Conservation (phyloP, 176 grass and related monocot genomes). For the Oryza meridionalis region DNA sequence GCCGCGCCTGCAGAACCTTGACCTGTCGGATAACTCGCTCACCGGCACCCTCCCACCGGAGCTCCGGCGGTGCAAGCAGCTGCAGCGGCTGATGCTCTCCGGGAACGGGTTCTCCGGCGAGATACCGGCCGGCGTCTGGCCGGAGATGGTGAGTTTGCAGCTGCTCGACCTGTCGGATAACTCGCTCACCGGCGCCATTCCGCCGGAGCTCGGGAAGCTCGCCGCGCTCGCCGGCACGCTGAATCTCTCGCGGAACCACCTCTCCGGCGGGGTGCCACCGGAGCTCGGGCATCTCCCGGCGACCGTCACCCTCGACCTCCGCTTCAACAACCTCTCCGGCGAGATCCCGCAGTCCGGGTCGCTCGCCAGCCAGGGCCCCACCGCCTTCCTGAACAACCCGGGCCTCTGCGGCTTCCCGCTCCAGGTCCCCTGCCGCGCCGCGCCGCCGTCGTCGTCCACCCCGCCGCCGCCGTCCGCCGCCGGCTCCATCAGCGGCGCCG, state of each 20-base stretch:
- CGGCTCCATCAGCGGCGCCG: neutral
- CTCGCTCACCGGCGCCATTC: slow-evolving; percentile 56
- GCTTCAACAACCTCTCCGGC: slow-evolving; percentile 86
- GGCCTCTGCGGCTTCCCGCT: slow-evolving; percentile 85
- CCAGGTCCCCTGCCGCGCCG: slow-evolving; percentile 67
- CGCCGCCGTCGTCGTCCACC: slow-evolving; percentile 16
- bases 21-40: slow-evolving; percentile 72
- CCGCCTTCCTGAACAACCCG: slow-evolving; percentile 80
- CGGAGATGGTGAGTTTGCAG: slow-evolving; percentile 59
- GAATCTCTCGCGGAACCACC: slow-evolving; percentile 72
- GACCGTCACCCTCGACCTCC: slow-evolving; percentile 75
- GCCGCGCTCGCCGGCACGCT: slow-evolving; percentile 65
- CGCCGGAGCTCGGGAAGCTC: slow-evolving; percentile 59
- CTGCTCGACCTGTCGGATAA: slow-evolving; percentile 83
- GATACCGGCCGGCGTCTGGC: slow-evolving; percentile 51
- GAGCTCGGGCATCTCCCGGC: slow-evolving; percentile 66
- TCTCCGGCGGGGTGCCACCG: slow-evolving; percentile 61
- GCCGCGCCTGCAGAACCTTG: slow-evolving; percentile 70
- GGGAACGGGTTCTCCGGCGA: slow-evolving; percentile 48
- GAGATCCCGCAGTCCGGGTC: slow-evolving; percentile 80
- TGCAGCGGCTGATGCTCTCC: slow-evolving; percentile 58
- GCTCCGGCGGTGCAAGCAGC: slow-evolving; percentile 50
- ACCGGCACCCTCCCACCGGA: slow-evolving; percentile 41
- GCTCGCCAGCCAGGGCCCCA: slow-evolving; percentile 78
- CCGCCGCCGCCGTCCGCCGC: neutral